These are phyloP conservation scores for rapeseed (Brassica napus) DNA, from an alignment of 345 rosid species.

Conservation along the genomic window Da-Ae NC_063440.1:19569001-19569500, in stretches of 20 bases:
- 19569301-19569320: not conserved
- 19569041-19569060: slow-evolving; percentile 39
- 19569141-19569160: slow-evolving; percentile 19
- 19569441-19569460: no score
- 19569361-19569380: not conserved
- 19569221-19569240: slow-evolving; percentile 7
- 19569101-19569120: slow-evolving; percentile 28
- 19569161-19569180: slow-evolving; percentile 24
- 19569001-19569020: slow-evolving; percentile 34
- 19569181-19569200: slow-evolving; percentile 22
- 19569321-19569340: not conserved
- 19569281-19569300: not conserved
- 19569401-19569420: no score
- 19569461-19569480: no score
- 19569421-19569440: no score
- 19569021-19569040: slow-evolving; percentile 34
- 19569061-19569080: slow-evolving; percentile 30
- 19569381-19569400: no score
- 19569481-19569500: no score
- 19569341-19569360: not conserved
- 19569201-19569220: not conserved
- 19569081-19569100: slow-evolving; percentile 22
- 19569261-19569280: not conserved
- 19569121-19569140: slow-evolving; percentile 26
- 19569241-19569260: not conserved